Base-by-base conservation (phyloP, 306 rosid genomes). In the Datisca glomerata region DNA sequence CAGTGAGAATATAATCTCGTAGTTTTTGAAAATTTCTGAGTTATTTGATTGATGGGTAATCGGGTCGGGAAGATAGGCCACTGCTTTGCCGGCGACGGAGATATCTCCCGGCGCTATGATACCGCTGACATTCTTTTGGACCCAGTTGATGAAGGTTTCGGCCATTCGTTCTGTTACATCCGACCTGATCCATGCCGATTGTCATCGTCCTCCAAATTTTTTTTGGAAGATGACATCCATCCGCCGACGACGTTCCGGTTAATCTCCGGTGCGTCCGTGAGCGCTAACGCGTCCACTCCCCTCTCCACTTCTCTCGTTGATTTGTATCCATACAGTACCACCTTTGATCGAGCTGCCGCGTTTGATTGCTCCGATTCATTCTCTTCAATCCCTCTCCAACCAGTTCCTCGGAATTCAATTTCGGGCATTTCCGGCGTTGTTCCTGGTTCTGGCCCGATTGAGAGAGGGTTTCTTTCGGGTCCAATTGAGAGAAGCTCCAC, bases 221-320 rank as follows among this genome's bases (percentile, higher is more conserved):
- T 33, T 12, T 41, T 70, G 3, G 69, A 51, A 0, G 66, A 60
- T 1, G 59, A 45, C 0, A 25, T 20, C 38, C 17, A 43, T 16
- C 36, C 68, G 5, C 22, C 56, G 34, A 64, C 74, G 32, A 61
- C 81, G 19, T 79, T 74, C 61, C 62, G 80, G 29, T 65, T 80
- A 0, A 77, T 87, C 16, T 74, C 80, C 31, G 78, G 94, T 1
- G 93, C 96, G 18, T 71, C 82, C 4, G 82, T 82, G 18, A 79
- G 93, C 39, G 94, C 96, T 50, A 87, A 87, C 76, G 45, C 55
- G 8, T 79, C 68, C 24, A 54, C 85, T 2, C 71, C 82, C 0
- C 65, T 76, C 21, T 87, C 93, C 16, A 67, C 72, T 9, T 63
- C 67, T n/a, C 60, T 73, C 16, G 37, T 44, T 3, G 80, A 75